Conservation (phyloP, 257 asterid genomes). For the Anisodus acutangulus region DNA sequence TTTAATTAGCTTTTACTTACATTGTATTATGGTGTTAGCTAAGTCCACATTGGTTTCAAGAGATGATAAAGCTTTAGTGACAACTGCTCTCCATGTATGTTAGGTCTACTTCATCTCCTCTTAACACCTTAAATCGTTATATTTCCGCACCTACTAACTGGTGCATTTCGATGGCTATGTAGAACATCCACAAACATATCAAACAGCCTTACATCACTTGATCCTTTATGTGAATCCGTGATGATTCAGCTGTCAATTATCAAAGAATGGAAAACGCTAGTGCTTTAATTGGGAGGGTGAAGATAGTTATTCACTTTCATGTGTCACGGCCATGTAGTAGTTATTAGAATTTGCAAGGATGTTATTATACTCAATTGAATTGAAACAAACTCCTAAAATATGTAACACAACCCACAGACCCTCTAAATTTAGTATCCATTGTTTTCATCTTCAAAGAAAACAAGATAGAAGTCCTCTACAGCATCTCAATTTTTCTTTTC, state of each 20-base stretch:
- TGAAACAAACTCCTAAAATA: not conserved
- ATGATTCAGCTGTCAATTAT: not conserved
- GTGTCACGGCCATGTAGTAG: conserved; percentile 1
- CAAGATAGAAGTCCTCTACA: not conserved
- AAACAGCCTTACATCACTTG: conserved; percentile 11
- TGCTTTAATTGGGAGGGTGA: conserved; percentile 4
- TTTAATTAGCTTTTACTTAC: not conserved
- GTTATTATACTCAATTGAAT: not conserved
- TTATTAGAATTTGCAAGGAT: not conserved
- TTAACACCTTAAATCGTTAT: not conserved
- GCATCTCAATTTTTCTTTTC: not conserved
- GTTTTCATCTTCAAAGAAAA: no score
- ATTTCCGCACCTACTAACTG: not conserved
- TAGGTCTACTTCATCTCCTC: conserved; percentile 5
- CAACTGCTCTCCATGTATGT: conserved; percentile 12
- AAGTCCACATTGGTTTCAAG: not conserved
- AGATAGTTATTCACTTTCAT: not conserved
- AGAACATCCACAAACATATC: conserved; percentile 9
- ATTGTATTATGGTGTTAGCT: not conserved
- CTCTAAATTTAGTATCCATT: not conserved
- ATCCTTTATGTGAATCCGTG: not conserved
- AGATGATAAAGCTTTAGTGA: not conserved
- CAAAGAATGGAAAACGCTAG: conserved; percentile 8
- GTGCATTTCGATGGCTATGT: not conserved
- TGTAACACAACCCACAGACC: not conserved